Evolutionary conservation across 257 asterid species (phyloP), one percentile per base, ranked within the genome.

Genomic region (Nicotiana tomentosiformis): DNA sequence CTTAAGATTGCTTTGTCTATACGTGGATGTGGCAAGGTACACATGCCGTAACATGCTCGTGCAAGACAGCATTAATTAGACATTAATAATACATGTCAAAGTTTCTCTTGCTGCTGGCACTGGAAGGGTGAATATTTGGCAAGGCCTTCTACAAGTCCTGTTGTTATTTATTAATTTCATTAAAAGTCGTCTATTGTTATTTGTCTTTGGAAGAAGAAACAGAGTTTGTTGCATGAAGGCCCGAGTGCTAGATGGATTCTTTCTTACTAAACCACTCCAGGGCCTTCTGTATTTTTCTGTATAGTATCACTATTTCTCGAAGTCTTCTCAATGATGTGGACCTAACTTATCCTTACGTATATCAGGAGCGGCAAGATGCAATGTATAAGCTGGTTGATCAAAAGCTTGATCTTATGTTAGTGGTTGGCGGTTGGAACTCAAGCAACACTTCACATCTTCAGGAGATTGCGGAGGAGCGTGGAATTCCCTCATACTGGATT

Each of bases 351-450:
- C 43, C 62, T 49, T 74, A 10, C 76, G 77, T 83, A 57, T 78
- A 83, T 69, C 84, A 96, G 99, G 98, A 94, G 89, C 88, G 99
- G 12, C 99, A 96, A 92, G 99, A 96, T 92, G 99, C 98, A 37
- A 96, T 96, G 99, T 96, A 93, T 85, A 93, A 96, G 87, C 90
- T 96, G 90, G 98, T 96, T 7, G 97, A 94, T 2, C 83, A 94
- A 77, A 70, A 92, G 80, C 10, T 92, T 15, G 99, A 96, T 90
- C 97, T 96, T 39, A 94, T 96, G 83, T 90, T 96, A 82, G 99
- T 96, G 32, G 87, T 96, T 83, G 99, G 99, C 16, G 99, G 99
- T 29, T 96, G 98, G 98, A 94, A 96, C 97, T 94, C 99, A 18
- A 96, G 99, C 88, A 96, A 96, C 96, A 94, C 99, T 68, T 94